Evolutionary conservation across 306 rosid species (phyloP), one percentile per base, ranked within the genome.

Genomic region (Trichosanthes cucumerina): DNA sequence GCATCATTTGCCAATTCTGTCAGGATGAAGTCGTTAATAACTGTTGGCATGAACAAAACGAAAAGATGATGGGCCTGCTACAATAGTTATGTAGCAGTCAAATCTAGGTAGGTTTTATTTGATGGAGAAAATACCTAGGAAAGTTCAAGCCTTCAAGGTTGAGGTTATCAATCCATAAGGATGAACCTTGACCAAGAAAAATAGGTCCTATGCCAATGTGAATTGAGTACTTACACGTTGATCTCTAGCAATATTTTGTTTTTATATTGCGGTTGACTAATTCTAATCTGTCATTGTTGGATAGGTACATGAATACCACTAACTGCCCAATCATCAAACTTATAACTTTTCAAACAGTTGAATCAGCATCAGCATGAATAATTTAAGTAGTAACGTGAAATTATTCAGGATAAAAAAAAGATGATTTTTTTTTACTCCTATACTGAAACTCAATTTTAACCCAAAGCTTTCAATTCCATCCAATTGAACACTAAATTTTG

Each of bases 101-200:
- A 60, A 33, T 59, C 49, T 38, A 66, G 50, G 5, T 2, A 34
- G 46, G 47, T 38, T 65, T 34, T 36, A 66, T 8, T 16, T 66
- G 49, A 65, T 16, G 41, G 9, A 34, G 26, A 34, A 34, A 66
- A 21, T 8, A 68, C 28, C 18, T 9, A 34, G 23, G 24, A 38
- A 38, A 38, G 73, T 65, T 65, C 47, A 65, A 38, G 16, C 7
- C 43, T 46, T 69, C n/a, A 47, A 16, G 60, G 60, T 47, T 73
- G 60, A 73, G 60, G 24, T 28, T 47, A 47, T 73, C 43, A 73
- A 73, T 73, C 77, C 77, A 73, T 43, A 28, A 31, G 3, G 14
- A 31, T 26, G 60, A 72, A 52, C 46, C 16, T 74, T 74, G 47
- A 50, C 63, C 78, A 74, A 74, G 63, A 74, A 74, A 46, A 31